These are phyloP conservation scores for Physaria fendleri DNA, from an alignment of 345 rosid species.

Conservation along the genomic window DNA sequence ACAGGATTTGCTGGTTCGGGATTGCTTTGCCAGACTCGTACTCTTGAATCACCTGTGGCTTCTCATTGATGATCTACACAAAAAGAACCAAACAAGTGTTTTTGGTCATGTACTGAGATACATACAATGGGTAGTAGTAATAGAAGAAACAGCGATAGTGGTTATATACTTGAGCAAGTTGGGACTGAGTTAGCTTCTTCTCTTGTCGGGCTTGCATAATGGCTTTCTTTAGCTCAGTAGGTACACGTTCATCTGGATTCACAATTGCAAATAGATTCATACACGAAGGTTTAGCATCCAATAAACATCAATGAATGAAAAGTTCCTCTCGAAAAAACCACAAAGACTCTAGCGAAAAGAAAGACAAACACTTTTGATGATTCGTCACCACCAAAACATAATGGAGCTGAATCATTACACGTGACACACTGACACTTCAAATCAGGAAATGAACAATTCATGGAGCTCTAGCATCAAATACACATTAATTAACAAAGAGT, in stretches of 20 bases:
- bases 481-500: no score
- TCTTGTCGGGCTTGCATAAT: constrained; percentile 86
- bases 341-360: neutral
- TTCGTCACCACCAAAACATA: neutral
- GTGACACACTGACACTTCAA: neutral
- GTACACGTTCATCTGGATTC: constrained; percentile 74
- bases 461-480: no score
- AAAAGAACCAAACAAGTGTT: neutral
- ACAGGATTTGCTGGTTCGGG: constrained; percentile 86
- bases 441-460: neutral
- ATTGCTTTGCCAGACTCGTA: constrained; percentile 97
- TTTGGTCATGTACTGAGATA: neutral
- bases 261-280: neutral
- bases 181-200: constrained; percentile 90
- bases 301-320: neutral
- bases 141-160: neutral
- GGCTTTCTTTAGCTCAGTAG: constrained; percentile 86
- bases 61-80: constrained; percentile 79
- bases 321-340: neutral
- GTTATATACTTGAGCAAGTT: constrained; percentile 70
- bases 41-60: constrained; percentile 93
- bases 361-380: neutral
- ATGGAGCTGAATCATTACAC: neutral
- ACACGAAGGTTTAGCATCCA: neutral
- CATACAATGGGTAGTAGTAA: neutral